Percentiles rank a stretch among this genome's conserved stretches.
Evolutionary conservation across 352 stramenopile species (phyloP).

Genomic region (Nothophytophthora sp.): DNA sequence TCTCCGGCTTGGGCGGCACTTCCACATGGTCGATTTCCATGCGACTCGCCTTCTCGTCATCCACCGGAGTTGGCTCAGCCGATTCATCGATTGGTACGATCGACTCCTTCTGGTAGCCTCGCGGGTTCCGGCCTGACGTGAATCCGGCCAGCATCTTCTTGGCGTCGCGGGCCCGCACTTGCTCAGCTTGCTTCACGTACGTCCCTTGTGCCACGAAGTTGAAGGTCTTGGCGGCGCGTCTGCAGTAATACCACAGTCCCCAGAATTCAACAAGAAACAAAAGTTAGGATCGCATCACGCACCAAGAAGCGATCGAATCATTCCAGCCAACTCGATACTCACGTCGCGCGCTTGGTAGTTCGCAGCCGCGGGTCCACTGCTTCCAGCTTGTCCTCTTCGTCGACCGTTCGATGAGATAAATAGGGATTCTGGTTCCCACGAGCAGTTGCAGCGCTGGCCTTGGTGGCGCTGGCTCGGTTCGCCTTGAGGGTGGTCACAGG

Average conservation of each 20-base stretch:
- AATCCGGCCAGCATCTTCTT: conserved; percentile 91
- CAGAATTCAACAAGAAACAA: conserved; percentile 6
- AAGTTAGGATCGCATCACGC: conserved; percentile 11
- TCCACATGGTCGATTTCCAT: conserved; percentile 70
- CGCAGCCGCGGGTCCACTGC: conserved; percentile 75
- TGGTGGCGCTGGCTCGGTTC: conserved; percentile 38
- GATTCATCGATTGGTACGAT: conserved; percentile 71
- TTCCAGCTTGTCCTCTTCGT: conserved; percentile 75
- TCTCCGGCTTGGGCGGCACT: conserved; percentile 55
- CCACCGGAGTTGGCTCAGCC: conserved; percentile 8
- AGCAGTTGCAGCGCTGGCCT: conserved; percentile 18
- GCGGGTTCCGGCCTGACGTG: conserved; percentile 81
- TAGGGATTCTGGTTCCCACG: conserved; percentile 81
- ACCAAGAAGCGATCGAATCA: conserved; percentile 7
- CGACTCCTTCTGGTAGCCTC: conserved; percentile 81
- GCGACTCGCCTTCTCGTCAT: conserved; percentile 10
- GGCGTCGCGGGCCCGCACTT: conserved; percentile 77
- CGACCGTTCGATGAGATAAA: conserved; percentile 70
- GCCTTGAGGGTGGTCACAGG: conserved; percentile 52
- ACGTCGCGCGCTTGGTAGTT: conserved; percentile 80
- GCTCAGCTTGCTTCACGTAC: conserved; percentile 83
- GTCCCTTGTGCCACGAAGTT: conserved; percentile 83
- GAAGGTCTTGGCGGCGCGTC: conserved; percentile 79
- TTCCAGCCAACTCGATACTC: conserved; percentile 24
- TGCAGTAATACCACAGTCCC: conserved; percentile 23